Base-by-base conservation (phyloP, 164 flowering plant species). In the Euptelea pleiosperma region DNA sequence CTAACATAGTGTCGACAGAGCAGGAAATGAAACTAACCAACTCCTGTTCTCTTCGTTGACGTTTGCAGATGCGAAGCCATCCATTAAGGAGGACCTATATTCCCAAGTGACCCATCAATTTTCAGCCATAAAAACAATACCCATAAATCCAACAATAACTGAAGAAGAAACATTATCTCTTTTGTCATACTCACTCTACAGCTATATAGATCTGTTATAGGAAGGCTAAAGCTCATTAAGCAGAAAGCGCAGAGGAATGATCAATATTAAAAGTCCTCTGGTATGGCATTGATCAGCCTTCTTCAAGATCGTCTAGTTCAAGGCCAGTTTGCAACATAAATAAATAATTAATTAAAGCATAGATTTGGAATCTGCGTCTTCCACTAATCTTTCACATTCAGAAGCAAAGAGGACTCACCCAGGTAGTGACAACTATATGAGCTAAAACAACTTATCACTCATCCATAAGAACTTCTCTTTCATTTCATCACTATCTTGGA, bases 31-130 rank as follows among this genome's bases (percentile, higher is more conserved):
- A 52, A 58, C 70, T 63, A 65, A 94, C 97, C 95, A 91, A 63
- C 70, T 94, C 99, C 40, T 84, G 96, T 58, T 82, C 93, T 73
- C 84, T 83, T 31, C 96, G 70, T 49, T 83, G 95, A 28, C 84
- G 88, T 64, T 71, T 86, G 76, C 61, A 88, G 28, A 89, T 75
- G 41, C 87, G 96, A 67, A 94, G 96, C 95, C 93, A 91, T 61
- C 82, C 88, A 84, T 88, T 91, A 45, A 94, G 89, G 14, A 94
- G 80, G 18, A 83, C 89, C 99, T 94, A 57, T 18, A 63, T 16
- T 10, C 40, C 64, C 55, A 63, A 53, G 39, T 10, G 15, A 30
- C 26, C 22, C 19, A 18, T 30, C 5, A 21, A 26, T 19, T 34
- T 25, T 51, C 33, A 56, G 52, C 52, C 11, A 21, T 7, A 50